Evolutionary conservation across 2,329 filamentous ascomycete genomes (phyloP), one percentile per base, ranked within the genome.

Genomic region (Raffaelea albimanens): DNA sequence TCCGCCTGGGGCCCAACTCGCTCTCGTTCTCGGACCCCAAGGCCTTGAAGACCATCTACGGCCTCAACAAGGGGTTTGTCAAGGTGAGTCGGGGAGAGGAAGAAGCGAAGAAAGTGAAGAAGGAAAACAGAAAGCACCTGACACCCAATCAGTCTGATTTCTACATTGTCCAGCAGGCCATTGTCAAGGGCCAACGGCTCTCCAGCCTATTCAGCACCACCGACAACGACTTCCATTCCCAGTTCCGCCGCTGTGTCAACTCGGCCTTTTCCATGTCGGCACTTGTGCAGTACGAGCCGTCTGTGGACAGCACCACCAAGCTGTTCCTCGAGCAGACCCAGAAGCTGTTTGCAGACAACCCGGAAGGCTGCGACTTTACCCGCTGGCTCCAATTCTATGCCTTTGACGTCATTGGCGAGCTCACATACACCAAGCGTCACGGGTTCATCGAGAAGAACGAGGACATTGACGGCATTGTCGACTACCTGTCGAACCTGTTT

Each of bases 371-470:
- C 57, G 76, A 86, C 58, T 83, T 87, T 48, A 78, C 79, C 2
- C 69, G 72, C 49, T 89, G 85, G 85, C 66, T 90, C 49, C 85
- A 90, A 58, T 89, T 82, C 59, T 89, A 86, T 55, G 86, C 86
- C 0, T 90, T 90, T 57, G 86, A 90, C 58, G 85, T 89, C 14
- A 88, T 88, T 52, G 84, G 84, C 5, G 81, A 86, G 52, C 76
- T 89, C 57, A 88, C 84, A 0, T 89, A 86, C 65, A 81, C 78
- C 60, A 86, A 86, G 60, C 72, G 83, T 0, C 75, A 88, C 49
- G 86, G 86, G 0, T 90, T 90, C 54, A 66, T 90, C 2, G 84
- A 90, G 61, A 74, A 76, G 58, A 82, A 87, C 44, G 73, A 82
- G 58, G 86, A 90, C 52, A 78, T 90, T 13, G 83, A 87, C 52